phyloP scores from a whole-genome alignment of 176 grass and related monocot genomes.

The Calamus simplicifolius region DNA sequence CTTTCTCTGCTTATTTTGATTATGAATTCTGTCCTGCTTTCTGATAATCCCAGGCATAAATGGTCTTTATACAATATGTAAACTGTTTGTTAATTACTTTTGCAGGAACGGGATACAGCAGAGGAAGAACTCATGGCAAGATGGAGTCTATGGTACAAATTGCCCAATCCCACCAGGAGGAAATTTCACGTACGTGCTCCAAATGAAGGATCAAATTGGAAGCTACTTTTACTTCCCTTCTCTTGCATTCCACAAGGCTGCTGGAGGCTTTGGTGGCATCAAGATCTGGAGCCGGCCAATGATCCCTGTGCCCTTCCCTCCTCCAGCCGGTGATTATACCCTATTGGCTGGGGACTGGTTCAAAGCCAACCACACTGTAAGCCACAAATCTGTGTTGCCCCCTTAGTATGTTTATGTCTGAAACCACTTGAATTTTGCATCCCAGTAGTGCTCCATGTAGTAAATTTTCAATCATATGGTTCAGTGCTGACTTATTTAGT shows the following conservation, averaged over 20 bases:
- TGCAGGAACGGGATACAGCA: slow-evolving; percentile 83
- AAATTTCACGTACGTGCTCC: slow-evolving; percentile 86
- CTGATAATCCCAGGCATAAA: background rate
- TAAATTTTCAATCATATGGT: too few relatives aligned
- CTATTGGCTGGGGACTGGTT: slow-evolving; percentile 76
- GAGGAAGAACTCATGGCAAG: slow-evolving; percentile 73
- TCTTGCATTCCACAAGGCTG: slow-evolving; percentile 86
- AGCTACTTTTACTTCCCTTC: slow-evolving; percentile 95
- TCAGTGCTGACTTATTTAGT: too few relatives aligned
- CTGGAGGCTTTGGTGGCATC: slow-evolving; percentile 78
- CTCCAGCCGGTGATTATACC: slow-evolving; percentile 73
- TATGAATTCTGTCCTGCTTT: too few relatives aligned
- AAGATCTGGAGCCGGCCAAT: slow-evolving; percentile 67
- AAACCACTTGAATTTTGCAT: too few relatives aligned
- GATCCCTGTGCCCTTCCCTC: slow-evolving; percentile 85
- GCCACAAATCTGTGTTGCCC: background rate
- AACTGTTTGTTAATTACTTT: background rate
- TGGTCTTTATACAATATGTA: too few relatives aligned
- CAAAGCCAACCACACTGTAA: slow-evolving; percentile 78
- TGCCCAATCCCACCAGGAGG: slow-evolving; percentile 74
- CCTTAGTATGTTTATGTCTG: too few relatives aligned
- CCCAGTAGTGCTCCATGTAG: background rate
- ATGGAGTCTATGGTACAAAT: slow-evolving; percentile 75
- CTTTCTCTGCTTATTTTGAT: too few relatives aligned
- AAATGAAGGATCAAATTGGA: slow-evolving; percentile 93